Evolutionary conservation across 306 rosid species (phyloP).

Genomic region (Vicia villosa): DNA sequence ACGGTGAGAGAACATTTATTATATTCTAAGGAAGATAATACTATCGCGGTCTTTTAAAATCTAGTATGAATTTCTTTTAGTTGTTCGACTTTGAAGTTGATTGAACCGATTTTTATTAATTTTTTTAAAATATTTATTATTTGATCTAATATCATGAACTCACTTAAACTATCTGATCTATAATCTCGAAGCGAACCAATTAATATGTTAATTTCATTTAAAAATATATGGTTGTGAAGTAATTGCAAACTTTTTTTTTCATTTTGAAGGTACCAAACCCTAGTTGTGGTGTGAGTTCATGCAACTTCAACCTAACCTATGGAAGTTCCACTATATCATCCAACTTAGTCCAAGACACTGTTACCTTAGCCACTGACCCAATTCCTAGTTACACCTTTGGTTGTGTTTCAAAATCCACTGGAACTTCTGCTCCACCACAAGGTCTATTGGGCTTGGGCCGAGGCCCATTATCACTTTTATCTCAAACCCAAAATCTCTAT

Average conservation of each 20-base stretch:
- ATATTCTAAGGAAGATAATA: too few species aligned
- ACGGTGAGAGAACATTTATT: too few species aligned
- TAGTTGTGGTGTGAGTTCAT: slow-evolving; percentile 62
- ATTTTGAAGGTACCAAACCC: slow-evolving; percentile 82
- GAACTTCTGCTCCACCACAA: slow-evolving; percentile 71
- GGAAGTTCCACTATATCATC: slow-evolving; percentile 73
- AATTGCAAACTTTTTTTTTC: background rate
- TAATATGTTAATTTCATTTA: background rate
- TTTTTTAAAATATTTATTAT: background rate
- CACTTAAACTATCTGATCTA: too few species aligned
- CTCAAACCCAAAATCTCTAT: slow-evolving; percentile 79
- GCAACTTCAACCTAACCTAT: slow-evolving; percentile 78
- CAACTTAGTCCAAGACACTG: slow-evolving; percentile 65
- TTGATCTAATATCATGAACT: background rate
- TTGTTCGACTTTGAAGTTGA: background rate
- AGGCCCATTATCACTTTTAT: slow-evolving; percentile 76
- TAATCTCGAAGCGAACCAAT: background rate
- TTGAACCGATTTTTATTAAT: background rate
- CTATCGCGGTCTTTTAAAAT: too few species aligned
- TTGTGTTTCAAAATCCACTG: slow-evolving; percentile 67
- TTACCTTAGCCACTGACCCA: slow-evolving; percentile 72
- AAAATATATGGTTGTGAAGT: background rate
- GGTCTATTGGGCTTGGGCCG: slow-evolving; percentile 94
- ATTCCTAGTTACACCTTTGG: slow-evolving; percentile 72
- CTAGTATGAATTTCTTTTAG: background rate